Conservation (phyloP, 2,329 filamentous ascomycete species). For the Fusarium secorum region DNA sequence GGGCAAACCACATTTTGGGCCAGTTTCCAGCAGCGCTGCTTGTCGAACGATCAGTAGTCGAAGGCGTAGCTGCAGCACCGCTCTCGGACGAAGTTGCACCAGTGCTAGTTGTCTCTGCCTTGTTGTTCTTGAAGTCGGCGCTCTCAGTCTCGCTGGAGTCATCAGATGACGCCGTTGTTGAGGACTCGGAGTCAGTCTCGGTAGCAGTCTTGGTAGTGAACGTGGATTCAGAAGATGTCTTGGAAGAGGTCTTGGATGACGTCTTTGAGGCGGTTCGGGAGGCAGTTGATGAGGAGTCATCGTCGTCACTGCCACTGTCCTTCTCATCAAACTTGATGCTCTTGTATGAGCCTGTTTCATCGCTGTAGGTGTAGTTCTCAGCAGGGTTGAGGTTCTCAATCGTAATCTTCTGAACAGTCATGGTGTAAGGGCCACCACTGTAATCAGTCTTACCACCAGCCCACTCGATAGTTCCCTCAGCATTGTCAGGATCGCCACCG, state of each 20-base stretch:
- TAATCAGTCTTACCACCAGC: conserved; percentile 63
- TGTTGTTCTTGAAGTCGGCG: conserved; percentile 17
- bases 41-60: background rate
- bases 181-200: background rate
- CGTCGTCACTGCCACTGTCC: background rate
- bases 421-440: conserved; percentile 61
- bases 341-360: conserved; percentile 34
- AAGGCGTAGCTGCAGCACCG: conserved; percentile 4
- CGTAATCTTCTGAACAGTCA: conserved; percentile 60
- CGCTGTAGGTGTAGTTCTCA: conserved; percentile 46
- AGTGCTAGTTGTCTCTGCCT: background rate
- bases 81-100: background rate
- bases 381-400: conserved; percentile 51
- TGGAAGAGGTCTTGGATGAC: background rate
- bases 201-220: background rate
- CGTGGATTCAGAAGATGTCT: background rate
- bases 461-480: conserved; percentile 71
- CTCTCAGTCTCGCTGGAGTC: background rate
- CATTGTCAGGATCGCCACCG: conserved; percentile 49
- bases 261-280: background rate
- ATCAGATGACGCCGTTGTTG: conserved; percentile 7
- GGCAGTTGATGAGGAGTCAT: background rate
- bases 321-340: conserved; percentile 37
- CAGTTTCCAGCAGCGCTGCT: conserved; percentile 2
- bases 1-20: conserved; percentile 14